Evolutionary conservation across 768 basidiomycete genomes (phyloP).

Genomic region (Clitopilus hobsonii): DNA sequence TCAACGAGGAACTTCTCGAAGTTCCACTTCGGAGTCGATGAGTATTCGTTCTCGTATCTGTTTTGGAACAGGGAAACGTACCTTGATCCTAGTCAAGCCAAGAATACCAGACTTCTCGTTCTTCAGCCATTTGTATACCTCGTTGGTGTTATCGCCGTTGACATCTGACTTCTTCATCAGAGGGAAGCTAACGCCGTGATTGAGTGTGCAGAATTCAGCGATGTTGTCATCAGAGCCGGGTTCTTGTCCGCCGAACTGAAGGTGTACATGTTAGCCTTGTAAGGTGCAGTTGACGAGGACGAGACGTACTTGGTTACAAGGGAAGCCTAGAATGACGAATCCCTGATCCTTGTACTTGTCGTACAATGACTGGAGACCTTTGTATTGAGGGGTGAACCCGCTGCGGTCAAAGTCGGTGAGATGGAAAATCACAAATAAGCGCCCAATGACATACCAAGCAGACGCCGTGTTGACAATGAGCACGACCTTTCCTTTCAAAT

Average conservation of each 20-base stretch:
- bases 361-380: constrained; percentile 76
- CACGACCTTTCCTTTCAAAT: constrained; percentile 74
- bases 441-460: constrained; percentile 46
- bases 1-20: constrained; percentile 88
- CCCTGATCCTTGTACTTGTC: constrained; percentile 76
- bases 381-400: constrained; percentile 83
- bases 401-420: constrained; percentile 26
- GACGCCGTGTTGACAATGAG: constrained; percentile 79
- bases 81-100: constrained; percentile 74
- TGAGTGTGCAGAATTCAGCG: constrained; percentile 67
- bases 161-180: constrained; percentile 93
- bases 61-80: constrained; percentile 20
- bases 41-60: background rate
- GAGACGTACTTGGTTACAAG: constrained; percentile 71
- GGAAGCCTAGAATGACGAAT: constrained; percentile 84
- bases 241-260: constrained; percentile 81
- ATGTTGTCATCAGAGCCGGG: constrained; percentile 78
- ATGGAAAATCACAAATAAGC: background rate
- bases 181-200: constrained; percentile 88
- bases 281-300: background rate
- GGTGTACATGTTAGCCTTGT: background rate
- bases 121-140: constrained; percentile 86
- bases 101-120: constrained; percentile 68
- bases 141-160: constrained; percentile 81
- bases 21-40: constrained; percentile 59